These are phyloP conservation scores for Ophiostoma populinum DNA, from an alignment of 2,329 filamentous ascomycete species.

Conservation along the genomic window DNA sequence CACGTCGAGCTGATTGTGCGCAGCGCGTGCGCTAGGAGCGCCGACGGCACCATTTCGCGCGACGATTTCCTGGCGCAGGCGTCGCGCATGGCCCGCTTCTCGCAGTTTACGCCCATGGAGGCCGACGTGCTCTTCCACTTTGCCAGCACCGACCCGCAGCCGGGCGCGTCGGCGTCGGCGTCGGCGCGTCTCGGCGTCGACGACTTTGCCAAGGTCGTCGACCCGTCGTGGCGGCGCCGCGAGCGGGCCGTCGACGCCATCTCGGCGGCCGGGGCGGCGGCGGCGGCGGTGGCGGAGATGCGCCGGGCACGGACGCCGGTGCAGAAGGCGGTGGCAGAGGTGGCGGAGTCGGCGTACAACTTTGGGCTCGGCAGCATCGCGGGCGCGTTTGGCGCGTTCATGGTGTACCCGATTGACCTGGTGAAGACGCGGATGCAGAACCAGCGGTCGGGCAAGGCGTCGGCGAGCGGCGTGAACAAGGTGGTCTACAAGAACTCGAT, in stretches of 20 bases:
- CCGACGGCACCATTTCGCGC: constrained; percentile 83
- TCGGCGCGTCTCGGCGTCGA: constrained; percentile 65
- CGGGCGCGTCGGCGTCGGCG: too few species aligned
- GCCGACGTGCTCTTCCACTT: constrained; percentile 98
- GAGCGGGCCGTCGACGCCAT: constrained; percentile 20
- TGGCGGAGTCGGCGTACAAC: constrained; percentile 74
- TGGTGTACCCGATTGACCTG: constrained; percentile 97
- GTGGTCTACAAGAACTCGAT: constrained; percentile 91
- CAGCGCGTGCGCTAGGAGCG: constrained; percentile 66
- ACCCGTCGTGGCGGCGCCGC: constrained; percentile 71
- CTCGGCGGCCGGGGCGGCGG: neutral
- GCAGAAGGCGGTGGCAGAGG: too few species aligned
- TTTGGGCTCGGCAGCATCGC: constrained; percentile 79
- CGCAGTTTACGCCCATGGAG: constrained; percentile 95
- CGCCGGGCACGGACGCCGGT: too few species aligned
- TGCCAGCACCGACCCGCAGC: constrained; percentile 72
- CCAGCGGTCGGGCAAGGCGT: too few species aligned
- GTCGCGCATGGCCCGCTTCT: constrained; percentile 78
- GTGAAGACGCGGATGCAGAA: constrained; percentile 99
- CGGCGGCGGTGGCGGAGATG: neutral
- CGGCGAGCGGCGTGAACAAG: too few species aligned
- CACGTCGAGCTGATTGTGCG: constrained; percentile 85
- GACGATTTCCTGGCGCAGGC: constrained; percentile 92
- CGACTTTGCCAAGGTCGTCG: constrained; percentile 90
- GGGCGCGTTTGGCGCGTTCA: constrained; percentile 94